Evolutionary conservation across 2,329 filamentous ascomycete species (phyloP), one percentile per base, ranked within the genome.

Genomic region (Nemania sp.): DNA sequence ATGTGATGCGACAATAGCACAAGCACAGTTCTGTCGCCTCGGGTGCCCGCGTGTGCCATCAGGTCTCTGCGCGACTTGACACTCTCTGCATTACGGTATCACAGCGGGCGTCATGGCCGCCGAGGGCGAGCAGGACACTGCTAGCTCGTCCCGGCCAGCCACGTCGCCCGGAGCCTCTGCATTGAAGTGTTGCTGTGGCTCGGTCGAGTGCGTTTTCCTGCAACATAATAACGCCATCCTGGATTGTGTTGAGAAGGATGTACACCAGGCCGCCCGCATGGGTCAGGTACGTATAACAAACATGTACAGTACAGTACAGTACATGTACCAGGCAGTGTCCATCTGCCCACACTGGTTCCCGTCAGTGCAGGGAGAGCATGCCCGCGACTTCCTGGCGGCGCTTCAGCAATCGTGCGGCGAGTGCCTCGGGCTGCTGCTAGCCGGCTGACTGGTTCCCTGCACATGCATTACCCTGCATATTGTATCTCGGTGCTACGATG

Each of bases 161-260:
- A 46, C 54, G 39, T 48, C 48, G 26, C 46, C 54, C 42, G 67
- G 70, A 51, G 62, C 68, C 47, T 66, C 73, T 37, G 62, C 74
- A 15, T 68, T 84, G 59, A 76, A 74, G 45, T 97, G 94, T 79
- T 99, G 93, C 75, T 99, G 93, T 75, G 92, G 91, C 52, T 86
- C 84, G 61, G 70, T 78, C 58, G 86, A 91, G 66, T 97, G 93
- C 73, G 81, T 86, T 63, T 90, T 89, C 69, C 80, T 97, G 58
- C 84, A 83, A 71, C 87, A 92, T 74, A 97, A 93, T 73, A 86
- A 86, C 71, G 80, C 81, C 40, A 80, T 91, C 59, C 79, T 97
- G 41, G 86, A 90, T 64, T 87, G 83, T 57, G 80, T 97, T 61
- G 93, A 97, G 74, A 88, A 87, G 65, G 90, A 97, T 75, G 89